phyloP scores from a whole-genome alignment of 257 asterid genomes.

The Paulownia fortunei region DNA sequence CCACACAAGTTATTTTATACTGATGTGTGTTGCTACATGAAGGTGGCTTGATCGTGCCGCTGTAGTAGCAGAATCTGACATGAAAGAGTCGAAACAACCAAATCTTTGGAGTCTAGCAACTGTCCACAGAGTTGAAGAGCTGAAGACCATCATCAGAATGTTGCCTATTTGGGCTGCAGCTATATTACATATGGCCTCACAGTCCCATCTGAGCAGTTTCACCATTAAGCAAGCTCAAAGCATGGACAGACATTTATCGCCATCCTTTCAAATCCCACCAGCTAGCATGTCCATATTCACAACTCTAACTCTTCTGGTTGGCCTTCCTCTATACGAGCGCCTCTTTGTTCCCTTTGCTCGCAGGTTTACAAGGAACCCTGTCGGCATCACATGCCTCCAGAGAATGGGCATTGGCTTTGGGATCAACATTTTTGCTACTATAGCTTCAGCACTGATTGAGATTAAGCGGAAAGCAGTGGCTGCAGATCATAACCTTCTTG shows the following conservation, averaged over 20 bases:
- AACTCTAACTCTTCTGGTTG: conserved; percentile 53
- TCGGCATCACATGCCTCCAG: conserved; percentile 72
- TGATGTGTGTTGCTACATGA: not conserved
- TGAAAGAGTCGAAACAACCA: conserved; percentile 41
- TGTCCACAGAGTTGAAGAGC: conserved; percentile 82
- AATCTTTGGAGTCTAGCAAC: conserved; percentile 80
- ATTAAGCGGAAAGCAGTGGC: conserved; percentile 69
- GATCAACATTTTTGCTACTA: conserved; percentile 57
- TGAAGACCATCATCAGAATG: conserved; percentile 65
- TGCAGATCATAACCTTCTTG: conserved; percentile 46
- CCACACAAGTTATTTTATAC: not conserved
- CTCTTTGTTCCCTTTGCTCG: conserved; percentile 68
- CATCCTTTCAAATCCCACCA: conserved; percentile 69
- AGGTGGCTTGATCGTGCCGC: conserved; percentile 88
- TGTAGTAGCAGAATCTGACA: conserved; percentile 48
- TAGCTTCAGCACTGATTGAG: conserved; percentile 63
- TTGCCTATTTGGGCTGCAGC: conserved; percentile 88
- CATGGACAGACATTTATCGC: conserved; percentile 70
- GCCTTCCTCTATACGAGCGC: conserved; percentile 68
- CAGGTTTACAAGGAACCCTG: conserved; percentile 51
- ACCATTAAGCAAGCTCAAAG: conserved; percentile 73
- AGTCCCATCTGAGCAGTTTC: conserved; percentile 66
- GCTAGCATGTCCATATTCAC: conserved; percentile 76
- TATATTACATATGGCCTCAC: conserved; percentile 61
- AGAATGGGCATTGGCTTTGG: conserved; percentile 78